Conservation (phyloP, 805 yeast genomes). For the Saccharomyces kudriavzevii region DNA sequence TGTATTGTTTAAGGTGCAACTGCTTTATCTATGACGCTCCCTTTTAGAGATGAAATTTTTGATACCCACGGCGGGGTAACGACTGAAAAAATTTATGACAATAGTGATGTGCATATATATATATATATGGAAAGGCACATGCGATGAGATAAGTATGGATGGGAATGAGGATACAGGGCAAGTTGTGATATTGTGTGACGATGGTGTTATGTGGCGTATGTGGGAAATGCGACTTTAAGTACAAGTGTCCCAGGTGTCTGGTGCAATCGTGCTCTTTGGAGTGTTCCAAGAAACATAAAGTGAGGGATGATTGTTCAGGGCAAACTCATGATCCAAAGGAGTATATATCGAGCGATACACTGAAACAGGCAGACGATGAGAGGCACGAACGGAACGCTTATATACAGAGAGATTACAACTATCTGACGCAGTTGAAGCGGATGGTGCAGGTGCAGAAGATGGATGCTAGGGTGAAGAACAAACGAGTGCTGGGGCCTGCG, state of each 20-base stretch:
- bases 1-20: not conserved
- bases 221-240: slow-evolving; percentile 39
- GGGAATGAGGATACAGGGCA: not conserved
- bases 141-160: not conserved
- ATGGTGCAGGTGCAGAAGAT: slow-evolving; percentile 48
- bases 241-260: slow-evolving; percentile 75
- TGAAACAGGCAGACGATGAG: slow-evolving; percentile 33
- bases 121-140: not conserved
- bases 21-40: not conserved
- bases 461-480: slow-evolving; percentile 41
- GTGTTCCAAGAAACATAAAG: slow-evolving; percentile 69
- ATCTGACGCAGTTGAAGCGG: slow-evolving; percentile 53
- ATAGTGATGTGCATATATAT: too few relatives aligned
- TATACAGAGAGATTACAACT: slow-evolving; percentile 79
- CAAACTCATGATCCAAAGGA: slow-evolving; percentile 45
- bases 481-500: slow-evolving; percentile 32
- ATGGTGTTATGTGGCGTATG: slow-evolving; percentile 39
- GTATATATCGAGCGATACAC: slow-evolving; percentile 43
- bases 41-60: not conserved
- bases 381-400: slow-evolving; percentile 33
- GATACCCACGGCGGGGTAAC: not conserved
- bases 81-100: not conserved
- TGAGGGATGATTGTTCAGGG: slow-evolving; percentile 57
- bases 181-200: not conserved
- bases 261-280: slow-evolving; percentile 57